Evolutionary conservation across 768 basidiomycete species (phyloP), one percentile per base, ranked within the genome.

Genomic region (Candolleomyces efflorescens): DNA sequence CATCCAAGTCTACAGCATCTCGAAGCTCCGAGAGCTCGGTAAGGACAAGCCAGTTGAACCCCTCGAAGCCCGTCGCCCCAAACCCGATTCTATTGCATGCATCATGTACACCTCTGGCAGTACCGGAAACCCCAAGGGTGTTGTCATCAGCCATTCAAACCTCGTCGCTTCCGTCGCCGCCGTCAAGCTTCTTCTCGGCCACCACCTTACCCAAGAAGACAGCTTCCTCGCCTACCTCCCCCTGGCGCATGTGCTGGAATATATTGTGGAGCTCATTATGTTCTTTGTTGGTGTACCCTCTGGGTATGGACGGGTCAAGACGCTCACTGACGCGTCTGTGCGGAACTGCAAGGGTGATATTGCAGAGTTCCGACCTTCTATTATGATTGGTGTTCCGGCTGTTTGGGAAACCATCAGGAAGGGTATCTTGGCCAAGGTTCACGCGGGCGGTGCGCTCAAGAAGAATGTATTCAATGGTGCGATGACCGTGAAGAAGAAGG

Each of bases 391-490:
- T 53, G 96, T 98, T 1, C 96, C 96, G 1, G 92, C 94, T 2
- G 90, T 98, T 0, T 99, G 94, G 94, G 96, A 99, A 73, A 87
- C 85, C 55, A 98, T 98, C 62, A 86, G 95, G 59, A 99, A 99
- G 76, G 94, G 94, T 32, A 95, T 99, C 68, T 66, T 94, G 10
- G 69, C 79, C 59, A 93, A 94, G 72, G 86, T 98, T 54, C 82
- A 92, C 58, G 66, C 82, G 3, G 74, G 85, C 1, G 87, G 92
- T 9, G 43, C 72, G 0, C 15, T 93, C 64, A 90, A 82, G 78
- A 89, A 86, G 75, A 76, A 70, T 48, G 68, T 96, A 27, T 99
- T 99, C 80, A 81, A 87, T 63, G 83, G 83, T 41, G 92, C 94
- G 2, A 76, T 93, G 65, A 69, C 78, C 2, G 76, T 86, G 62